A percentile compares a stretch with the other conserved stretches of the same genome.
phyloP scores from a whole-genome alignment of 805 yeast species.

The Hanseniaspora nectarophila region DNA sequence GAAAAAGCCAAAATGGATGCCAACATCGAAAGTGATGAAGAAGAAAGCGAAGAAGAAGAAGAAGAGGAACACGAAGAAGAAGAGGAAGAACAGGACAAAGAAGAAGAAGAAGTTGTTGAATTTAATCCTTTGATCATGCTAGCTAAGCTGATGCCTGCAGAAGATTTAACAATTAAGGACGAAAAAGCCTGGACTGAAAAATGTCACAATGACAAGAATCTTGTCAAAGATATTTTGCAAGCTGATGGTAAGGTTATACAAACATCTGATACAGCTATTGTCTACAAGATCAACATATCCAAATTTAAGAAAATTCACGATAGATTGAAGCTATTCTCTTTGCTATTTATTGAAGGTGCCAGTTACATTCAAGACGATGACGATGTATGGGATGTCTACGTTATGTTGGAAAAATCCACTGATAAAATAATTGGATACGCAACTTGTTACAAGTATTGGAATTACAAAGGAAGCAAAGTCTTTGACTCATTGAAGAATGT shows the following conservation, averaged over 20 bases:
- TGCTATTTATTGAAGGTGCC: slow-evolving; percentile 88
- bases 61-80: neutral
- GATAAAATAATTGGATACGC: slow-evolving; percentile 59
- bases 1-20: slow-evolving; percentile 13
- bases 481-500: slow-evolving; percentile 35
- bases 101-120: slow-evolving; percentile 23
- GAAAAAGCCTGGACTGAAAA: slow-evolving; percentile 56
- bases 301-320: slow-evolving; percentile 41
- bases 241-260: slow-evolving; percentile 28
- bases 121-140: slow-evolving; percentile 29
- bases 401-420: slow-evolving; percentile 32
- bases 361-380: slow-evolving; percentile 71
- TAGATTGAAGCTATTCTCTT: slow-evolving; percentile 65
- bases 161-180: slow-evolving; percentile 45
- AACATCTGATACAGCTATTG: slow-evolving; percentile 29
- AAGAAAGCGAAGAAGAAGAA: slow-evolving; percentile 44
- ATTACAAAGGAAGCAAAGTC: slow-evolving; percentile 37
- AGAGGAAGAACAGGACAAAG: neutral
- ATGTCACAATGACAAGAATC: slow-evolving; percentile 35
- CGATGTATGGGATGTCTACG: slow-evolving; percentile 66
- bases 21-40: neutral
- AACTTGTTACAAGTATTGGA: slow-evolving; percentile 77
- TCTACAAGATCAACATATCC: slow-evolving; percentile 35
- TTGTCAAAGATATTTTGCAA: slow-evolving; percentile 19
- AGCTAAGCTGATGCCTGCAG: slow-evolving; percentile 45